These are phyloP conservation scores for Aphanomyces astaci DNA, from an alignment of 352 stramenopile species.

Conservation along the genomic window DNA sequence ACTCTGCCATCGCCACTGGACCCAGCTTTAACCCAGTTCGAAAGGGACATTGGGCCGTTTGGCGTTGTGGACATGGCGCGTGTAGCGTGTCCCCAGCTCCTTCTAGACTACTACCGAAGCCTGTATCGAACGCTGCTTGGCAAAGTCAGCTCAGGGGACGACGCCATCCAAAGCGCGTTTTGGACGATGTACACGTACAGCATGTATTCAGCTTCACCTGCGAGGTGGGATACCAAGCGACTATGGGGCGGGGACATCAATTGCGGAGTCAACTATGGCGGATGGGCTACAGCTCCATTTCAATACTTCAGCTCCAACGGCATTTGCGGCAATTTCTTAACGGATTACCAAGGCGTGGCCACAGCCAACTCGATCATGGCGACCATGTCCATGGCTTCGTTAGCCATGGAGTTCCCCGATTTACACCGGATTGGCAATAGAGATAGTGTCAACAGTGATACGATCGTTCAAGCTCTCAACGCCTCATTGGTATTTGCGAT, in stretches of 20 bases:
- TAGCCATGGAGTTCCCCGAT: too few relatives aligned
- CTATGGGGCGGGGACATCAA: constrained; percentile 13
- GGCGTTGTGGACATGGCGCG: constrained; percentile 9
- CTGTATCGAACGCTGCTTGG: neutral
- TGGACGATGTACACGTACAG: neutral
- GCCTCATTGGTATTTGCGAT: too few relatives aligned
- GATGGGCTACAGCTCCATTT: neutral
- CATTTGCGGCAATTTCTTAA: neutral
- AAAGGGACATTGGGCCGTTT: neutral
- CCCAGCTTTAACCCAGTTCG: neutral
- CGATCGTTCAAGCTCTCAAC: too few relatives aligned
- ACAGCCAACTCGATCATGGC: neutral
- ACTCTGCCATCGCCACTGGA: neutral
- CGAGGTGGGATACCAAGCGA: neutral
- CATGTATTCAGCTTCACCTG: neutral
- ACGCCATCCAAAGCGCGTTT: neutral
- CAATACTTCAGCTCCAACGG: neutral
- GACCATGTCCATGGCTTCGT: neutral
- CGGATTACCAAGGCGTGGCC: neutral
- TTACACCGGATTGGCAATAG: too few relatives aligned
- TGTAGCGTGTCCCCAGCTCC: neutral
- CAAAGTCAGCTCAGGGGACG: neutral
- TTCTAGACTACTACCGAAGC: neutral
- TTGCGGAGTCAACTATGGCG: constrained; percentile 4
- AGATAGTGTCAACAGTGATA: too few relatives aligned